Evolutionary conservation across 2,329 filamentous ascomycete genomes (phyloP).

Genomic region (Malbranchea zuffiana): DNA sequence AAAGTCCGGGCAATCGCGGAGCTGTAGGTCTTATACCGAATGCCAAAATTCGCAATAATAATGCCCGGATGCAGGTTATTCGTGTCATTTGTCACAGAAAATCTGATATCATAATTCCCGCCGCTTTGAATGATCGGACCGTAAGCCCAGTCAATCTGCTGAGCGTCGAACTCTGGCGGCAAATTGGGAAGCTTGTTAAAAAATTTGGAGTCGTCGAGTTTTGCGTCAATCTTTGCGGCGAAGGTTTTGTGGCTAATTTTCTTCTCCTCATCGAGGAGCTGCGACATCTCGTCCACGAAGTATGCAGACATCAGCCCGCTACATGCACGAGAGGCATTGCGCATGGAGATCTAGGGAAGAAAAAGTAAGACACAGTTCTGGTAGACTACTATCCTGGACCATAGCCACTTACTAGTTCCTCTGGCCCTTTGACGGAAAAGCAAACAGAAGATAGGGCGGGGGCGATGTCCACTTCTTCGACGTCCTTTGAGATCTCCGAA

Average conservation of each 20-base stretch:
- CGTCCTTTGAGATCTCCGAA: slow-evolving; percentile 65
- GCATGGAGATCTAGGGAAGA: slow-evolving; percentile 61
- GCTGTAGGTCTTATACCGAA: slow-evolving; percentile 93
- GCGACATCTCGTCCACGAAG: slow-evolving; percentile 97
- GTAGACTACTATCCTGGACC: slow-evolving; percentile 9
- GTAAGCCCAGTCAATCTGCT: slow-evolving; percentile 88
- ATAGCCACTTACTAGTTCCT: slow-evolving; percentile 62
- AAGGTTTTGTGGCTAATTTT: slow-evolving; percentile 85
- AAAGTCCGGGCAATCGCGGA: slow-evolving; percentile 89
- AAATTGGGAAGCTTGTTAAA: slow-evolving; percentile 78
- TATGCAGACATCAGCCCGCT: slow-evolving; percentile 92
- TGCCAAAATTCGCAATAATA: slow-evolving; percentile 81
- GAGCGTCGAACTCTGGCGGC: slow-evolving; percentile 72
- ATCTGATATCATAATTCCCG: slow-evolving; percentile 83
- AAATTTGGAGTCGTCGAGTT: slow-evolving; percentile 87
- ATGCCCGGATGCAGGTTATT: slow-evolving; percentile 81
- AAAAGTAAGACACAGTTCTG: slow-evolving; percentile 10
- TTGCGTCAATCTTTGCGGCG: slow-evolving; percentile 76
- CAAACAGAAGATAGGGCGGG: slow-evolving; percentile 69
- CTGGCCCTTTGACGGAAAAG: slow-evolving; percentile 89
- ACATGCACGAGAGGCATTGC: slow-evolving; percentile 86
- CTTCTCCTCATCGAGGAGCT: slow-evolving; percentile 89
- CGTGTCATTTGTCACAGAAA: slow-evolving; percentile 66
- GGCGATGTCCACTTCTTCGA: slow-evolving; percentile 80
- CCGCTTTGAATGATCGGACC: slow-evolving; percentile 89